Percentiles rank a stretch among this genome's conserved stretches.
Evolutionary conservation across 306 rosid species (phyloP).

Genomic region (Sesbania bispinosa): DNA sequence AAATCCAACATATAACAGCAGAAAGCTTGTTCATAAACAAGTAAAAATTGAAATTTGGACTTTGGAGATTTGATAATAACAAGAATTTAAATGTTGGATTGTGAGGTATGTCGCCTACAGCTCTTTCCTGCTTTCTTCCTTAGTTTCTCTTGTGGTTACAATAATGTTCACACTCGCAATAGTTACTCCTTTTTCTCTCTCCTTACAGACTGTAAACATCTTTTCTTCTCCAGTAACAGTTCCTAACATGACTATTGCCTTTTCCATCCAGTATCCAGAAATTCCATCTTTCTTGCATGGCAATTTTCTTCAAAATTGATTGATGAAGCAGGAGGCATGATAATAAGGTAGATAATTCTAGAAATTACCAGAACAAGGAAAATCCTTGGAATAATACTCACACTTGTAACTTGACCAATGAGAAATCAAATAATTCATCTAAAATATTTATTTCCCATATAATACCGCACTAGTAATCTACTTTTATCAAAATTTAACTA

Average conservation of each 20-base stretch:
- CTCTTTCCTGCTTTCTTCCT: too few relatives aligned
- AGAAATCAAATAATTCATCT: neutral
- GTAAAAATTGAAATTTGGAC: neutral
- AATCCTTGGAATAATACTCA: too few relatives aligned
- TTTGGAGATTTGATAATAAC: too few relatives aligned
- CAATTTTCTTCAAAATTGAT: neutral
- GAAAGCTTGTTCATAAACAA: neutral
- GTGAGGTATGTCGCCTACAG: too few relatives aligned
- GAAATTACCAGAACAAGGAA: neutral
- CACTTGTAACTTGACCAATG: too few relatives aligned
- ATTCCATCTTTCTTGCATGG: neutral
- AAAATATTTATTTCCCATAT: neutral
- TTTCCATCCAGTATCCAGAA: neutral
- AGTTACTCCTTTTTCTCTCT: neutral
- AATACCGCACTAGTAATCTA: neutral
- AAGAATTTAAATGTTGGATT: too few relatives aligned
- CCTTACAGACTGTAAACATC: neutral
- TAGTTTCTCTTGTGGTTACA: too few relatives aligned
- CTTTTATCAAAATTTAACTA: neutral
- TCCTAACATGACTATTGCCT: neutral
- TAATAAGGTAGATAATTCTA: neutral
- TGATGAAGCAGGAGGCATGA: neutral
- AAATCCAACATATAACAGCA: neutral
- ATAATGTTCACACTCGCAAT: too few relatives aligned
- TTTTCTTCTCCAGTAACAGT: neutral